phyloP scores from a whole-genome alignment of 2,329 filamentous ascomycete species.

The Calonectria crousiana region DNA sequence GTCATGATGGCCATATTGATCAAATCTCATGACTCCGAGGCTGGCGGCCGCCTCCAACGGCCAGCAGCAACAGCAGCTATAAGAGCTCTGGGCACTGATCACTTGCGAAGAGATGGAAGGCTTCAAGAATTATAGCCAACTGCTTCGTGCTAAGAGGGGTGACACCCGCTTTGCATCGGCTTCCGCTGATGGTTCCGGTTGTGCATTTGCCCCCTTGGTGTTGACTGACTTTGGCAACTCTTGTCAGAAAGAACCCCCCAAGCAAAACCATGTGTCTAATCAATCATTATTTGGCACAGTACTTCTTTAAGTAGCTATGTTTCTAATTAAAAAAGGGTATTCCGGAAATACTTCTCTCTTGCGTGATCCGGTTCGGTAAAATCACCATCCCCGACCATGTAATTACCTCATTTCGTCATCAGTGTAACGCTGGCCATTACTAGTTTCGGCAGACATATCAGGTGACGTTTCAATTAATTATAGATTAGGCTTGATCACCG shows the following conservation, averaged over 20 bases:
- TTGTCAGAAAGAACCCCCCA: not conserved
- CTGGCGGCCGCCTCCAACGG: too few relatives aligned
- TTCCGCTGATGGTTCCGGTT: not conserved
- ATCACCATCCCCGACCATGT: not conserved
- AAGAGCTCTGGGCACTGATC: not conserved
- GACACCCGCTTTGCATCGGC: not conserved
- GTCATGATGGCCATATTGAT: too few relatives aligned
- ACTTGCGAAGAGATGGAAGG: not conserved
- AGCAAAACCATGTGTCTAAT: not conserved
- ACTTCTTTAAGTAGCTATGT: too few relatives aligned
- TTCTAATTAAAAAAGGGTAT: not conserved
- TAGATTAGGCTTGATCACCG: not conserved
- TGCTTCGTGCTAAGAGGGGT: not conserved
- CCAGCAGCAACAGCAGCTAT: too few relatives aligned
- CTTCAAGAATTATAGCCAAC: not conserved
- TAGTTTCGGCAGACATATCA: not conserved
- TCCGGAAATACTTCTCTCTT: not conserved
- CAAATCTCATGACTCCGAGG: too few relatives aligned
- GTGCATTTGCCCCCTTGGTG: not conserved
- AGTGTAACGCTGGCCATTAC: not conserved
- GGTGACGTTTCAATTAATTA: not conserved
- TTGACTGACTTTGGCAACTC: not conserved
- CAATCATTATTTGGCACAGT: not conserved
- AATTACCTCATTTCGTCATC: not conserved
- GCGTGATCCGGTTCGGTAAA: not conserved